These are phyloP conservation scores for Oenanthe sinensis DNA, from an alignment of 129 eudicot genomes.

Conservation along the genomic window DNA sequence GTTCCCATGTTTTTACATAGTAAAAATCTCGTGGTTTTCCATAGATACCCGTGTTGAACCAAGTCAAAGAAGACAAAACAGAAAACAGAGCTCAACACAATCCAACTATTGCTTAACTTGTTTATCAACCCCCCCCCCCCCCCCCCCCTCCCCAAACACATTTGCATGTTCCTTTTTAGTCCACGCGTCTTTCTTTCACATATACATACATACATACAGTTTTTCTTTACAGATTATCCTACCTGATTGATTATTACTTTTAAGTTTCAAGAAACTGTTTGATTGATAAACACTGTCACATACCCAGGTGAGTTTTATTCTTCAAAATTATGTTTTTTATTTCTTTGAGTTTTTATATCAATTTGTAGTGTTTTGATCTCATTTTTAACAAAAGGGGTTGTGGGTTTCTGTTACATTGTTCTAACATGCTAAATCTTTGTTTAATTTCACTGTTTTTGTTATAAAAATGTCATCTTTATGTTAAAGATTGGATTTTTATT, in stretches of 20 bases:
- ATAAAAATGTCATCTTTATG: neutral
- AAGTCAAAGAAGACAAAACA: neutral
- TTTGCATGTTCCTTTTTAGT: neutral
- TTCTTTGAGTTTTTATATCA: neutral
- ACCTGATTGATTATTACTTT: neutral
- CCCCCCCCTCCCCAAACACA: too few relatives aligned
- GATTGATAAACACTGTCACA: neutral
- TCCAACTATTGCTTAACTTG: too few relatives aligned
- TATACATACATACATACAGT: neutral
- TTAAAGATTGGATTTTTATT: neutral
- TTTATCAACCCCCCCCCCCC: too few relatives aligned
- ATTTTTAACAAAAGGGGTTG: neutral
- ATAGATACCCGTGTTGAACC: neutral
- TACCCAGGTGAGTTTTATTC: neutral
- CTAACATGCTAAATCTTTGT: neutral
- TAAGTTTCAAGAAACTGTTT: neutral
- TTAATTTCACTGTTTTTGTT: slow-evolving; percentile 1
- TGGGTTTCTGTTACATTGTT: slow-evolving; percentile 1
- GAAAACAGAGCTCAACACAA: too few relatives aligned
- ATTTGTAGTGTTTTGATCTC: neutral
- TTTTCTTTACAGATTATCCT: neutral
- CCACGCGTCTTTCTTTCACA: neutral
- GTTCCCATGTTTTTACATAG: too few relatives aligned
- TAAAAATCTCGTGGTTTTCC: too few relatives aligned
- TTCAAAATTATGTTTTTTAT: neutral